These are phyloP conservation scores for Puya raimondii DNA, from an alignment of 176 grass and related monocot genomes.

Conservation along the genomic window DNA sequence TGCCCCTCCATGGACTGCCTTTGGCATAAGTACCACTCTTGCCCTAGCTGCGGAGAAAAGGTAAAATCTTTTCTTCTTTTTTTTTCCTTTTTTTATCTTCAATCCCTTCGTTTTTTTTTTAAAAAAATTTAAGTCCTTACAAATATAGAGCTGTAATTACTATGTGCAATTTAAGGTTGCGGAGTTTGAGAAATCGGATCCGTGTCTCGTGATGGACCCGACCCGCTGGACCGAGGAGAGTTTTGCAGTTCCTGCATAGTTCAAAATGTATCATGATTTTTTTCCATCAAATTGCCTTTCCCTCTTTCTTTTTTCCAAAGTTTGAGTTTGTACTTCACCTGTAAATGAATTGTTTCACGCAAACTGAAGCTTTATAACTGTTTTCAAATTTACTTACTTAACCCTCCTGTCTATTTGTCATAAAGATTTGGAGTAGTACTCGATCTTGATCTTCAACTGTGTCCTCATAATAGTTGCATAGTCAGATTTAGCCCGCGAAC, in stretches of 20 bases:
- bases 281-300: neutral
- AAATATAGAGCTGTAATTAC: neutral
- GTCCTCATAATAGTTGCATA: too few relatives aligned
- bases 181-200: constrained; percentile 86
- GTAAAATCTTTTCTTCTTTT: constrained; percentile 17
- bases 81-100: neutral
- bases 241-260: constrained; percentile 77
- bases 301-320: neutral
- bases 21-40: constrained; percentile 93
- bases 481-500: too few relatives aligned
- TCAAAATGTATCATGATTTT: neutral
- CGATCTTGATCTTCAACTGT: too few relatives aligned
- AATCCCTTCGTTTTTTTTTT: neutral
- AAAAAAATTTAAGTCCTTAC: neutral
- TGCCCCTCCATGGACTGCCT: constrained; percentile 89
- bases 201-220: constrained; percentile 63
- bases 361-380: too few relatives aligned
- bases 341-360: too few relatives aligned
- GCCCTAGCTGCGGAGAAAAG: constrained; percentile 76
- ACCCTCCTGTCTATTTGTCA: too few relatives aligned
- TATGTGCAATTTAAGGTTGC: constrained; percentile 36
- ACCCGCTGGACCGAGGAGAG: constrained; percentile 54
- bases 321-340: too few relatives aligned
- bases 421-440: too few relatives aligned
- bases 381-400: too few relatives aligned